These are phyloP conservation scores for Immersiporthe knoxdaviesiana DNA, from an alignment of 2,329 filamentous ascomycete genomes.

Conservation along the genomic window DNA sequence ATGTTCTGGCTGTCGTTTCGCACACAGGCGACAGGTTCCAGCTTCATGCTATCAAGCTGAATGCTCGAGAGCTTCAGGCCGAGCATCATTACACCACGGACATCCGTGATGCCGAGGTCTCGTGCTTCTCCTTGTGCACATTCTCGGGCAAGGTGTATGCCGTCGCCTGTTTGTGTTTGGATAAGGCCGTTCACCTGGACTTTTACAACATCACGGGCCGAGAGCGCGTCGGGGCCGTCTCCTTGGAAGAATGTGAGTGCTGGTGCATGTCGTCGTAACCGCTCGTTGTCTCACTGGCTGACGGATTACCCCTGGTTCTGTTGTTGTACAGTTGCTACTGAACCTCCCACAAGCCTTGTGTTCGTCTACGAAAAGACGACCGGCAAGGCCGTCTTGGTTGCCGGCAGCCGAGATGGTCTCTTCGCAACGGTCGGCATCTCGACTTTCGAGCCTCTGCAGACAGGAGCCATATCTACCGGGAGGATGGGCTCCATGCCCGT, in stretches of 20 bases:
- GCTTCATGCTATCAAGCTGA: constrained; percentile 45
- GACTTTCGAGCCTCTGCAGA: constrained; percentile 31
- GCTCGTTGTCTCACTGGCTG: background rate
- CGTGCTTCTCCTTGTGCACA: constrained; percentile 47
- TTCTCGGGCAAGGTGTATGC: constrained; percentile 30
- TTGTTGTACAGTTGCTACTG: background rate
- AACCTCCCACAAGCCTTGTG: constrained; percentile 51
- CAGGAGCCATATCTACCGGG: constrained; percentile 26
- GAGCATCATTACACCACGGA: background rate
- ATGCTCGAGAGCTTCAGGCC: constrained; percentile 39
- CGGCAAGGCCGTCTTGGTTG: constrained; percentile 40
- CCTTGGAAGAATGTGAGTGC: constrained; percentile 25
- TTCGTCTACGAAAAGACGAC: constrained; percentile 36
- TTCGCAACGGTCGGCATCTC: constrained; percentile 45
- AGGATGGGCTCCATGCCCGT: constrained; percentile 38
- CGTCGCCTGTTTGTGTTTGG: constrained; percentile 24
- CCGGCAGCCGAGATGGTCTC: constrained; percentile 58
- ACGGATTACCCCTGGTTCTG: no score
- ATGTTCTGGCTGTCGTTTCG: constrained; percentile 48
- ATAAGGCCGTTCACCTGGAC: constrained; percentile 22
- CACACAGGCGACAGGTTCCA: constrained; percentile 42
- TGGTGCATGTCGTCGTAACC: background rate
- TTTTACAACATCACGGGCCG: constrained; percentile 19
- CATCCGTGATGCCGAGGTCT: constrained; percentile 50
- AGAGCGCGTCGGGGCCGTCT: constrained; percentile 2